These are phyloP conservation scores for Logfia minima DNA, from an alignment of 129 eudicot genomes.

Conservation along the genomic window DNA sequence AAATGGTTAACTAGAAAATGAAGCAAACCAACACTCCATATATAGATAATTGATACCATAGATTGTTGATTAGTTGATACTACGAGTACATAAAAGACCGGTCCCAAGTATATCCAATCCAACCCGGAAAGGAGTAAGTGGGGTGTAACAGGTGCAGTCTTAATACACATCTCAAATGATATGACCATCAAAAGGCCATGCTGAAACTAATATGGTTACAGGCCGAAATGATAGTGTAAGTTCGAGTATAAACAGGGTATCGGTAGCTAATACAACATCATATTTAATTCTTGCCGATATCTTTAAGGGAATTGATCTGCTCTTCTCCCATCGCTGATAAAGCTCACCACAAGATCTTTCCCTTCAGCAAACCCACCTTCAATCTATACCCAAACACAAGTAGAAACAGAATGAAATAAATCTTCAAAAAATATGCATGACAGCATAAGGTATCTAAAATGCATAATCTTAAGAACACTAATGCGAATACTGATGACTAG, in stretches of 20 bases:
- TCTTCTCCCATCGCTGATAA: slow-evolving; percentile 17
- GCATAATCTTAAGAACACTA: neutral
- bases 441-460: neutral
- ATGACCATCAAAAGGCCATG: neutral
- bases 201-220: neutral
- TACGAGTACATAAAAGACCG: neutral
- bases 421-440: neutral
- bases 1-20: neutral
- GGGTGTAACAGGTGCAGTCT: neutral
- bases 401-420: neutral
- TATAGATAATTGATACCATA: neutral
- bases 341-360: neutral
- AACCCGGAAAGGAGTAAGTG: neutral
- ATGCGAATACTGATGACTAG: neutral
- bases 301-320: slow-evolving; percentile 11
- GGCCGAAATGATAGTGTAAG: neutral
- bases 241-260: neutral
- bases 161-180: neutral
- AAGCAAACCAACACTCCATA: neutral
- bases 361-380: slow-evolving; percentile 3
- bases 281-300: neutral
- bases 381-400: neutral
- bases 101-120: neutral
- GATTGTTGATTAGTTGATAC: neutral
- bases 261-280: neutral